These are phyloP conservation scores for Euclidium syriacum DNA, from an alignment of 345 rosid species.

Conservation along the genomic window DNA sequence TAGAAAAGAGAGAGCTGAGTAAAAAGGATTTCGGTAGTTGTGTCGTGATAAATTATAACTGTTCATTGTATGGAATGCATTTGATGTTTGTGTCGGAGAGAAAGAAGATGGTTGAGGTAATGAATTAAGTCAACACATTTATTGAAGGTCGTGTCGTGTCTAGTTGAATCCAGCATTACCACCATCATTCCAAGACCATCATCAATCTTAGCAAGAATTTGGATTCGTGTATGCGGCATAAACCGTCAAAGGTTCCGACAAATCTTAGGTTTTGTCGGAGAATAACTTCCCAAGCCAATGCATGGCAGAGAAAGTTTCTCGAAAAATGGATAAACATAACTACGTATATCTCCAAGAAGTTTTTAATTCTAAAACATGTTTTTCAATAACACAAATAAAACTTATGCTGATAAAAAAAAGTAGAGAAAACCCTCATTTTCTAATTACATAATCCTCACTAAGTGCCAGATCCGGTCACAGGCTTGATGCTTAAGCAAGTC, in stretches of 20 bases:
- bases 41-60: not conserved
- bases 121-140: conserved; percentile 3
- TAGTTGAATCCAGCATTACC: not conserved
- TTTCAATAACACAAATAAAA: not conserved
- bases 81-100: conserved; percentile 6
- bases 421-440: not conserved
- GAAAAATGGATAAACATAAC: not conserved
- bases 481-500: not conserved
- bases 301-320: conserved; percentile 8
- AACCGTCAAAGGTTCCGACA: not conserved
- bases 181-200: not conserved
- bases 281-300: conserved; percentile 2
- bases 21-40: not conserved
- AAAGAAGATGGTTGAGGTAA: conserved; percentile 8
- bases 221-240: not conserved
- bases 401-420: not conserved
- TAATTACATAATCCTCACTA: not conserved
- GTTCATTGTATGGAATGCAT: conserved; percentile 4
- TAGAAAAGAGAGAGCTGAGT: not conserved
- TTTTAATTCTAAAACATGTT: not conserved
- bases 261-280: conserved; percentile 5
- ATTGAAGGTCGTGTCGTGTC: conserved; percentile 8
- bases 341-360: not conserved
- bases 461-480: no score
- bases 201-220: not conserved